Conservation (phyloP, 495 filamentous ascomycete genomes). For the Neurospora sp. region DNA sequence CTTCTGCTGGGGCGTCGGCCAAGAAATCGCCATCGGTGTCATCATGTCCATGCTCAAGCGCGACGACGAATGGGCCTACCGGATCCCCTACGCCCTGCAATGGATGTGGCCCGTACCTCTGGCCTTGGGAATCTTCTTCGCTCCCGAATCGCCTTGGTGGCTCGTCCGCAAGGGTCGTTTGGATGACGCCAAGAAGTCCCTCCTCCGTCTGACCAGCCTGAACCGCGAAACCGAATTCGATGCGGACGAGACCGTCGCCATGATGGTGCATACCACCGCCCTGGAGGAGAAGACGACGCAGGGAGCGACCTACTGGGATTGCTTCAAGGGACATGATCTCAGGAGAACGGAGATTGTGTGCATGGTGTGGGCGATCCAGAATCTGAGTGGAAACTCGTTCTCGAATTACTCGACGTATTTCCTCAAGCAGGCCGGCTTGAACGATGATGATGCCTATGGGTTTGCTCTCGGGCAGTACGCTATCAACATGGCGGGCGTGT, state of each 20-base stretch:
- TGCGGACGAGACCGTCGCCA: conserved; percentile 64
- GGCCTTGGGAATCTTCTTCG: conserved; percentile 57
- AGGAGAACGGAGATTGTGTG: conserved; percentile 70
- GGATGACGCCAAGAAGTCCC: conserved; percentile 56
- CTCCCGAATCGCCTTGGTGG: conserved; percentile 79
- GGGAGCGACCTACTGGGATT: conserved; percentile 62
- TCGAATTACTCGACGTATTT: conserved; percentile 75
- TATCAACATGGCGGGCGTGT: conserved; percentile 64
- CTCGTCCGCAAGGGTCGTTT: conserved; percentile 60
- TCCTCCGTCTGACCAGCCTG: conserved; percentile 55
- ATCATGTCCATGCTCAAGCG: conserved; percentile 54
- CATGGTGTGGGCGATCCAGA: conserved; percentile 79
- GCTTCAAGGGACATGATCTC: conserved; percentile 64
- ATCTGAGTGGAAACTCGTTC: conserved; percentile 68
- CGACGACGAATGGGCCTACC: conserved; percentile 48
- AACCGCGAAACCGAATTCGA: conserved; percentile 53
- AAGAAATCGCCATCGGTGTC: conserved; percentile 65
- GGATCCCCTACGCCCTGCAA: conserved; percentile 61
- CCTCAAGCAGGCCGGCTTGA: conserved; percentile 60
- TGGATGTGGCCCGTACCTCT: conserved; percentile 82
- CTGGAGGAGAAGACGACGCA: conserved; percentile 60
- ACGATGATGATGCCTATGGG: conserved; percentile 47
- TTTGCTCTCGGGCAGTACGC: conserved; percentile 68
- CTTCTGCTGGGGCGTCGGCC: conserved; percentile 72
- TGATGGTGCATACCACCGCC: conserved; percentile 77